Conservation (phyloP, 768 basidiomycete species). For the Tremella fuciformis region DNA sequence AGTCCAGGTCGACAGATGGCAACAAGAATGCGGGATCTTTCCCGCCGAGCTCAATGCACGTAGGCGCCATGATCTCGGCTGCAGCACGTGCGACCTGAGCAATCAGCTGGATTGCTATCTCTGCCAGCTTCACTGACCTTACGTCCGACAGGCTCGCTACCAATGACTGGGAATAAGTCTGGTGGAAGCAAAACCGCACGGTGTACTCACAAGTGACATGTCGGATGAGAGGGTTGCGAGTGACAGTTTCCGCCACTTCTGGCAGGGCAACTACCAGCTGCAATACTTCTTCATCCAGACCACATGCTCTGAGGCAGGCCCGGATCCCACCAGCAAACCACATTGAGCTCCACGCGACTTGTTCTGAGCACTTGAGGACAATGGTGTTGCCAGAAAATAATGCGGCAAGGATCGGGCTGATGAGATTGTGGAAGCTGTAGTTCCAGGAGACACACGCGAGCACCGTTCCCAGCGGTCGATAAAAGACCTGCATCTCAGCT, state of each 20-base stretch:
- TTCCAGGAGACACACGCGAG: slow-evolving; percentile 85
- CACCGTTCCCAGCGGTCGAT: slow-evolving; percentile 89
- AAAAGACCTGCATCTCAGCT: slow-evolving; percentile 53
- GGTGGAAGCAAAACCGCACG: no score
- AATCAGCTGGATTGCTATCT: slow-evolving; percentile 6
- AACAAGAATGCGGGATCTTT: slow-evolving; percentile 92
- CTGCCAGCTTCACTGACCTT: slow-evolving; percentile 57
- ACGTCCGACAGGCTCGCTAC: slow-evolving; percentile 49
- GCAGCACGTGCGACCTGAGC: slow-evolving; percentile 69
- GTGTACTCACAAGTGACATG: slow-evolving; percentile 75
- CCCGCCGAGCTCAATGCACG: slow-evolving; percentile 91
- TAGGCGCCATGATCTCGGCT: slow-evolving; percentile 80
- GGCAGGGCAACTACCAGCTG: slow-evolving; percentile 89
- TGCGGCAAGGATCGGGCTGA: slow-evolving; percentile 87
- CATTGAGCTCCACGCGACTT: slow-evolving; percentile 80
- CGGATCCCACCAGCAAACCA: slow-evolving; percentile 72
- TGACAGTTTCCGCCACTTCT: slow-evolving; percentile 77
- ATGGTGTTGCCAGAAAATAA: slow-evolving; percentile 87
- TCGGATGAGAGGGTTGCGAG: slow-evolving; percentile 70
- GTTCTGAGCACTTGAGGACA: slow-evolving; percentile 69
- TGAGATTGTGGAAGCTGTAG: slow-evolving; percentile 72
- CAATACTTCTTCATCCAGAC: slow-evolving; percentile 80
- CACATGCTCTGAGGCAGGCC: slow-evolving; percentile 72
- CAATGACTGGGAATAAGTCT: slow-evolving; percentile 44
- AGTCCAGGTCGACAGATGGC: slow-evolving; percentile 74